phyloP scores from a whole-genome alignment of 306 rosid genomes.

The Acacia confusa region DNA sequence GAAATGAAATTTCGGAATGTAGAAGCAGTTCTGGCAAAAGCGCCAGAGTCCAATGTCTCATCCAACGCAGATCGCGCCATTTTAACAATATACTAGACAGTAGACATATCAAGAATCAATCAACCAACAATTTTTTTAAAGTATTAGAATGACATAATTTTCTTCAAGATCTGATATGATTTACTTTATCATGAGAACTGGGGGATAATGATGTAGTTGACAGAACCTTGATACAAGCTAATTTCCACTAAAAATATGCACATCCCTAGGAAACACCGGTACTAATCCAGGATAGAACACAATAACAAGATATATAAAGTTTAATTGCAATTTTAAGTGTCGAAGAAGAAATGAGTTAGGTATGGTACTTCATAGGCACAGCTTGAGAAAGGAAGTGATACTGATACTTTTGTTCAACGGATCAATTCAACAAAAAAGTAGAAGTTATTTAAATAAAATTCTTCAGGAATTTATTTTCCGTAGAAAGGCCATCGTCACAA shows the following conservation, averaged over 20 bases:
- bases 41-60: slow-evolving; percentile 74
- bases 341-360: not conserved
- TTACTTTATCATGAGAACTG: not conserved
- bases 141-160: slow-evolving; percentile 3
- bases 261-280: not conserved
- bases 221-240: not conserved
- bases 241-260: not conserved
- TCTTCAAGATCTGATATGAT: not conserved
- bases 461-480: not conserved
- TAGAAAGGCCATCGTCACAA: not conserved
- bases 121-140: slow-evolving; percentile 8
- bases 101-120: slow-evolving; percentile 25
- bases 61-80: slow-evolving; percentile 81
- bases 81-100: slow-evolving; percentile 45
- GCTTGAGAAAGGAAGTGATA: not conserved
- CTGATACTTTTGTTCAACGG: not conserved
- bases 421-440: not conserved
- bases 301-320: not conserved
- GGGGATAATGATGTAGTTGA: not conserved
- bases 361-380: not conserved
- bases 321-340: not conserved
- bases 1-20: slow-evolving; percentile 66
- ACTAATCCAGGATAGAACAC: not conserved
- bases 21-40: slow-evolving; percentile 82
- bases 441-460: not conserved